These are phyloP conservation scores for Metschnikowia cerradonensis DNA, from an alignment of 805 yeast genomes.

Conservation along the genomic window DNA sequence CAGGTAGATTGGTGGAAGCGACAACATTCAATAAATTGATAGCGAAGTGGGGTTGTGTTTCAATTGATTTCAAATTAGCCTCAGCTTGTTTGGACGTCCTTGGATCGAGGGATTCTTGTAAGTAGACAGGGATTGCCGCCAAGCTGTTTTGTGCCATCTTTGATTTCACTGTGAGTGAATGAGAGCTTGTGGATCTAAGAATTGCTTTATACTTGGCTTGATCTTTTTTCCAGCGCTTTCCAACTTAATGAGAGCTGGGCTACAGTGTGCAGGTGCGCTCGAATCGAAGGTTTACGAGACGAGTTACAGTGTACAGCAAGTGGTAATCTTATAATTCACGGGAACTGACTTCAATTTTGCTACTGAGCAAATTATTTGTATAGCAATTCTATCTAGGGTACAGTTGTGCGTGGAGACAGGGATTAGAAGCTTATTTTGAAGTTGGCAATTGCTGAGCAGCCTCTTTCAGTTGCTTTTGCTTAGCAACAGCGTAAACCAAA, in stretches of 20 bases:
- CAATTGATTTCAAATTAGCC: conserved; percentile 56
- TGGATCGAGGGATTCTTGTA: conserved; percentile 65
- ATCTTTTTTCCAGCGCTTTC: conserved; percentile 5
- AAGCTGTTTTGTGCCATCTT: conserved; percentile 35
- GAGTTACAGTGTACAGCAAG: neutral
- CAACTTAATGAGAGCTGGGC: neutral
- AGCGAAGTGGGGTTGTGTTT: conserved; percentile 69
- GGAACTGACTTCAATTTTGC: neutral
- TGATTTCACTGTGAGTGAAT: neutral
- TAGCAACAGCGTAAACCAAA: conserved; percentile 91
- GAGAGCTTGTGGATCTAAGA: conserved; percentile 8
- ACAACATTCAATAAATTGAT: conserved; percentile 72
- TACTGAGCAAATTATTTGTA: neutral
- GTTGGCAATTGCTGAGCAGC: conserved; percentile 30
- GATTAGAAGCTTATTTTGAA: conserved; percentile 10
- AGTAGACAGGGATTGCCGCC: conserved; percentile 48
- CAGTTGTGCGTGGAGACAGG: neutral
- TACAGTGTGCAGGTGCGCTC: conserved; percentile 1
- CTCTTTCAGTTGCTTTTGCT: conserved; percentile 75
- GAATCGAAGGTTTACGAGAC: neutral
- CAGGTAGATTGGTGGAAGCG: conserved; percentile 52
- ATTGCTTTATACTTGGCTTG: conserved; percentile 6
- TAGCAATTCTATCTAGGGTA: neutral
- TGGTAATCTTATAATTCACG: neutral
- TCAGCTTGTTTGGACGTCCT: conserved; percentile 66